Evolutionary conservation across 1,139 yeast species (phyloP).

Genomic region (Candida smagusa): DNA sequence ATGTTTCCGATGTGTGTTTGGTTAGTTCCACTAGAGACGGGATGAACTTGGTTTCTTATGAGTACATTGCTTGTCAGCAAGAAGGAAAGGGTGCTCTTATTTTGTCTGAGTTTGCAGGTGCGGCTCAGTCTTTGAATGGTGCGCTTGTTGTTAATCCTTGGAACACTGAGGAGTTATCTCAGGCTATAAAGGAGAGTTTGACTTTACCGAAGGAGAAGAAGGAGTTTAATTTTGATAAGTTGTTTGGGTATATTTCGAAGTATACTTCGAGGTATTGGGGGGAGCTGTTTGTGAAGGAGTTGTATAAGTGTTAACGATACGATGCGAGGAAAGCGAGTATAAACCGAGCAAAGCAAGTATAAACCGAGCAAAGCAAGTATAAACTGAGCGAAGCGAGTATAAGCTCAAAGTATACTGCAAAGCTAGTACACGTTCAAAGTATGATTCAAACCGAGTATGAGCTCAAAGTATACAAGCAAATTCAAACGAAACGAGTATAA

Average conservation of each 20-base stretch:
- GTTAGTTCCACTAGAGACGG: slow-evolving; percentile 97
- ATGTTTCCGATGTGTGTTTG: slow-evolving; percentile 83
- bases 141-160: slow-evolving; percentile 94
- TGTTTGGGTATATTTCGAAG: slow-evolving; percentile 83
- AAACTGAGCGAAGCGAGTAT: too few species aligned
- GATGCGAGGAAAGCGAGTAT: too few species aligned
- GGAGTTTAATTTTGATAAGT: slow-evolving; percentile 70
- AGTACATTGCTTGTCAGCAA: slow-evolving; percentile 93
- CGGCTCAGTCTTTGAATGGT: slow-evolving; percentile 96
- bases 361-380: too few species aligned
- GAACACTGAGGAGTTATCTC: slow-evolving; percentile 93
- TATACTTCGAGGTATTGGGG: slow-evolving; percentile 98
- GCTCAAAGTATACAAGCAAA: too few species aligned
- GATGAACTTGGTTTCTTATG: slow-evolving; percentile 94
- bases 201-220: slow-evolving; percentile 82
- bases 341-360: too few species aligned
- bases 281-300: slow-evolving; percentile 87
- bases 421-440: too few species aligned
- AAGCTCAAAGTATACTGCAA: too few species aligned
- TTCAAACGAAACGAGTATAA: too few species aligned
- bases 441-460: too few species aligned
- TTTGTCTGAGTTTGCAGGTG: slow-evolving; percentile 94
- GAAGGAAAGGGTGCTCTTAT: slow-evolving; percentile 82
- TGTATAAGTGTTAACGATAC: slow-evolving; percentile 39
- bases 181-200: slow-evolving; percentile 81